phyloP scores from a whole-genome alignment of 371 early-diverging fungal species.

The Actinomortierella ambigua region DNA sequence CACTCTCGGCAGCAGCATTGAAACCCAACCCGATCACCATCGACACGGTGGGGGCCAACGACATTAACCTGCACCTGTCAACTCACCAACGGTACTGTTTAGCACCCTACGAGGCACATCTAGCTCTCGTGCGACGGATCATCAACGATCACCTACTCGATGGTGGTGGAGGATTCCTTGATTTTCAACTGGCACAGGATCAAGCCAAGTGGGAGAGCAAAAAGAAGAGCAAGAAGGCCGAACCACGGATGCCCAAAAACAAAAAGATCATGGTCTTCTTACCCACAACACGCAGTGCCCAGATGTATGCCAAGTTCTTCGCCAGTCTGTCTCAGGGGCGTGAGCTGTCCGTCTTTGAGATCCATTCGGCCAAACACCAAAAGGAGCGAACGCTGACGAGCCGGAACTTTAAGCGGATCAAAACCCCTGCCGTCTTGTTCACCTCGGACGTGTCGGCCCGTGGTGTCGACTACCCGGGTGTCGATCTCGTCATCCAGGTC shows the following conservation, averaged over 20 bases:
- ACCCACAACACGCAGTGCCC: slow-evolving; percentile 81
- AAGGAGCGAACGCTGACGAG: slow-evolving; percentile 66
- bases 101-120: slow-evolving; percentile 70
- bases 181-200: slow-evolving; percentile 28
- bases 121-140: slow-evolving; percentile 65
- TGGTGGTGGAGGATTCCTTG: neutral
- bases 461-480: slow-evolving; percentile 98
- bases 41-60: slow-evolving; percentile 86
- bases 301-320: slow-evolving; percentile 72
- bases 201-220: neutral
- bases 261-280: slow-evolving; percentile 92
- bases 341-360: slow-evolving; percentile 62
- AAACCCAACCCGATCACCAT: slow-evolving; percentile 71
- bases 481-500: slow-evolving; percentile 93
- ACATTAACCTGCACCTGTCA: slow-evolving; percentile 72
- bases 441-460: slow-evolving; percentile 99
- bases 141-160: slow-evolving; percentile 49
- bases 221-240: neutral
- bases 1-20: slow-evolving; percentile 75
- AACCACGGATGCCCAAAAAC: neutral
- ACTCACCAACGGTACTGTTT: slow-evolving; percentile 78
- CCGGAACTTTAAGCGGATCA: slow-evolving; percentile 66
- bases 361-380: slow-evolving; percentile 86
- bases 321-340: slow-evolving; percentile 39
- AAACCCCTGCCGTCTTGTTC: slow-evolving; percentile 74